Evolutionary conservation across 2,329 filamentous ascomycete species (phyloP).

Genomic region (Diaporthe amygdali): DNA sequence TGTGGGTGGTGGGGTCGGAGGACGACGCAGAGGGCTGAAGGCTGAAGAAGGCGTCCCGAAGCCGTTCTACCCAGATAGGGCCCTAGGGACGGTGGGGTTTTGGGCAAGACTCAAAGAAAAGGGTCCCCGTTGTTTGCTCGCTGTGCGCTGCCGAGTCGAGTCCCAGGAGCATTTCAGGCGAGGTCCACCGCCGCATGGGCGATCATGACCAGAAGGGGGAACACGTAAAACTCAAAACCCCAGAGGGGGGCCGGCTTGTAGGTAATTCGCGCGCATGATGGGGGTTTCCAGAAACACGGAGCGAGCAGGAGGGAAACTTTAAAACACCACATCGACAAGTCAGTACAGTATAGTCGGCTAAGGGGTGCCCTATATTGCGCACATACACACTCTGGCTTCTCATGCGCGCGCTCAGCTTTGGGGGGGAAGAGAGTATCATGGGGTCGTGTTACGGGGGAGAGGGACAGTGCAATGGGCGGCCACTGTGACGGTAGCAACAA

Average conservation of each 20-base stretch:
- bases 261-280: constrained; percentile 7
- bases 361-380: not conserved
- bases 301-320: not conserved
- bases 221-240: constrained; percentile 12
- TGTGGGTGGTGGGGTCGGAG: not conserved
- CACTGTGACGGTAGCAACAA: constrained; percentile 1
- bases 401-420: too few relatives aligned
- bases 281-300: constrained; percentile 7
- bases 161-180: not conserved
- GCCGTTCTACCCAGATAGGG: not conserved
- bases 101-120: not conserved
- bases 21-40: not conserved
- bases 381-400: not conserved
- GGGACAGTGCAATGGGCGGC: not conserved
- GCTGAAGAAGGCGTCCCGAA: not conserved
- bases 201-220: not conserved
- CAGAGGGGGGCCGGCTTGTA: not conserved
- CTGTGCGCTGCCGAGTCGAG: constrained; percentile 10
- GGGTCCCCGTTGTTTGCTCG: not conserved
- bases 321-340: not conserved
- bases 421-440: too few relatives aligned
- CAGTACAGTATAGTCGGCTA: not conserved
- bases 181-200: constrained; percentile 2
- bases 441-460: not conserved
- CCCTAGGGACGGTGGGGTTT: not conserved